Evolutionary conservation across 2,329 filamentous ascomycete genomes (phyloP), one percentile per base, ranked within the genome.

Genomic region (Colletotrichum phormii): DNA sequence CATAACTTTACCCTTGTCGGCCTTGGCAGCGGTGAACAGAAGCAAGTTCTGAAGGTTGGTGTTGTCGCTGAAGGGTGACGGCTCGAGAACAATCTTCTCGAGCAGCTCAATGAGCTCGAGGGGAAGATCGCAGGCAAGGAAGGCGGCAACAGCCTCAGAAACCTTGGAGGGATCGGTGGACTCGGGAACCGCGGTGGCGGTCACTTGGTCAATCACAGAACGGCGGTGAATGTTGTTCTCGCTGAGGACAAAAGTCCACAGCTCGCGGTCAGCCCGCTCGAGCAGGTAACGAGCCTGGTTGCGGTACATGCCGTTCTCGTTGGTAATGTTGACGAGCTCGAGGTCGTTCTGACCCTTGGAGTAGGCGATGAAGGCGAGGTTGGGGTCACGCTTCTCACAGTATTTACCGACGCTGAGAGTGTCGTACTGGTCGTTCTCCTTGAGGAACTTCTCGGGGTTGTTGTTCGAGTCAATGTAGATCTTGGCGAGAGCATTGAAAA

Each of bases 391-490:
- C 90, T 98, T 98, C 87, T 98, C 96, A 82, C 96, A 99, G 87
- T 99, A 99, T 85, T 98, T 98, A 82, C 97, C 97, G 67, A 99
- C 94, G 29, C 88, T 90, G 53, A 98, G 87, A 4, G 97, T 95
- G 80, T 99, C 97, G 77, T 99, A 99, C 81, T 97, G 91, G 79
- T 98, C 95, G 80, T 99, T 99, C 85, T 98, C 95, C 86, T 97
- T 97, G 64, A 99, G 87, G 87, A 99, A 99, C 81, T 94, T 94
- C 88, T 99, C 97, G 0, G 97, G 97, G 81, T 98, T 95, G 86
- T 98, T 98, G 89, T 99, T 99, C 77, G 92, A 95, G 84, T 99
- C 97, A 71, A 99, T 99, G 85, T 99, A 99, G 77, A 99, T 99
- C 90, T 99, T 99, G 64, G 97, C 97, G 35, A 99, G 89, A 7